Percentiles rank a stretch among this genome's conserved stretches.
Evolutionary conservation across 495 filamentous ascomycete genomes (phyloP).

Genomic region (Trichoderma reesei): DNA sequence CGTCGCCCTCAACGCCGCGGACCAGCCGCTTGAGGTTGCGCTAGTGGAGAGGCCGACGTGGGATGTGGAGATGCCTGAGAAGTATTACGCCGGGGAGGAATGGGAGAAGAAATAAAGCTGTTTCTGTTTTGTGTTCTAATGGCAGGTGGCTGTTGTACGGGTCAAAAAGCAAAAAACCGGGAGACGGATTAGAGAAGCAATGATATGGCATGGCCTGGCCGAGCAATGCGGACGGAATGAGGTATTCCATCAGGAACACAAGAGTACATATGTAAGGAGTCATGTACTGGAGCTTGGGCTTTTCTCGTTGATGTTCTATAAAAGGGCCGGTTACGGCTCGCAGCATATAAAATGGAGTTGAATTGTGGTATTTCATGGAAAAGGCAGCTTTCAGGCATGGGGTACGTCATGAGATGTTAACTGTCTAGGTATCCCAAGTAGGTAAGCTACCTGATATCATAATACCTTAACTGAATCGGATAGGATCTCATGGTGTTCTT

Average conservation of each 20-base stretch:
- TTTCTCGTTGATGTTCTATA: background rate
- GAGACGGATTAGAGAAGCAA: background rate
- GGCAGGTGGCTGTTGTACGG: background rate
- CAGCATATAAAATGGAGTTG: constrained; percentile 1
- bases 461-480: too few species aligned
- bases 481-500: too few species aligned
- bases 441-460: too few species aligned
- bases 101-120: constrained; percentile 9
- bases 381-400: background rate
- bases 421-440: too few species aligned
- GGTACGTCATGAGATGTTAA: too few species aligned
- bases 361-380: background rate
- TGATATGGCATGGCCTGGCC: too few species aligned
- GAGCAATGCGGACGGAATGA: background rate
- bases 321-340: background rate
- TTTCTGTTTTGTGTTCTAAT: background rate
- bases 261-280: background rate
- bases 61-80: constrained; percentile 70
- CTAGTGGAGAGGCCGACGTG: constrained; percentile 79
- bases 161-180: background rate
- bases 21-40: constrained; percentile 59
- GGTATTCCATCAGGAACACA: background rate
- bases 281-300: background rate
- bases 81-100: constrained; percentile 28
- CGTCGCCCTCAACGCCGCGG: constrained; percentile 50